phyloP scores from a whole-genome alignment of 176 grass and related monocot genomes.

The Tillandsia leiboldiana region DNA sequence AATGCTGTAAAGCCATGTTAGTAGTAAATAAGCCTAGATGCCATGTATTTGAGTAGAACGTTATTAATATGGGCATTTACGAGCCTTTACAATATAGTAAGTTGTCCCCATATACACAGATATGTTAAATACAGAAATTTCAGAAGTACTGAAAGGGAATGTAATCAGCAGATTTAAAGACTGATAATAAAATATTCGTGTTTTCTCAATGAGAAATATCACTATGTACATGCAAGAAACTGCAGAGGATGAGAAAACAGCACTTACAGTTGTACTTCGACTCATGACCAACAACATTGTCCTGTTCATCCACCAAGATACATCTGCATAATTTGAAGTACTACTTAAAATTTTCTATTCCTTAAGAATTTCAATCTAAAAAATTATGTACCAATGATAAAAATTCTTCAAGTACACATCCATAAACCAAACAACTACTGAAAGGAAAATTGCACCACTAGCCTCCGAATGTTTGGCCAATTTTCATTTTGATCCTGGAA shows the following conservation, averaged over 20 bases:
- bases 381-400: neutral
- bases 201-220: no score
- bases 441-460: no score
- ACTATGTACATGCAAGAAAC: neutral
- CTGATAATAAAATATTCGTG: neutral
- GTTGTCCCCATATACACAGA: no score
- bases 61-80: no score
- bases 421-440: neutral
- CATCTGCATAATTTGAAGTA: constrained; percentile 45
- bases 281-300: constrained; percentile 88
- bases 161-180: neutral
- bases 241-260: neutral
- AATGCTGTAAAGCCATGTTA: no score
- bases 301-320: constrained; percentile 91
- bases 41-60: no score
- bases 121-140: no score
- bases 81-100: no score
- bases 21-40: no score
- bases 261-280: constrained; percentile 93
- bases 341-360: constrained; percentile 7
- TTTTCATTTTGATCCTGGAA: no score
- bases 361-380: neutral
- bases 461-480: no score
- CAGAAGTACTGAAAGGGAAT: no score
- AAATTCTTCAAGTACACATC: neutral